Base-by-base conservation (phyloP, 768 basidiomycete genomes). In the Sistotremastrum suecicum region DNA sequence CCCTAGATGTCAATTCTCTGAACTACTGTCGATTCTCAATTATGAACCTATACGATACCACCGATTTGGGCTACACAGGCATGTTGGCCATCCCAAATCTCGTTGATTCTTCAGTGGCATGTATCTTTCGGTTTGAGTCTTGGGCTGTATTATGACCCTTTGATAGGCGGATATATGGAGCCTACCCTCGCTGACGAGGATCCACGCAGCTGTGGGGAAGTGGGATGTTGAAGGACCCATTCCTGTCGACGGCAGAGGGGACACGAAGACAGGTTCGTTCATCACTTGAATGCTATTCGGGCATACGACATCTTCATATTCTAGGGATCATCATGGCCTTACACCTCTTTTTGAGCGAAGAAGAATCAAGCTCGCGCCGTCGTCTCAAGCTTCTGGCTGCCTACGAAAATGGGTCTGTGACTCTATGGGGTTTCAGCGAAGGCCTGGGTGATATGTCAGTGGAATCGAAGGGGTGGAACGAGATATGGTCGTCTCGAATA, bases 1-100 rank as follows among this genome's bases (percentile, higher is more conserved):
- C 83, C 0, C 63, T 98, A 59, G 85, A 90, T 55, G 80, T 92
- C 48, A 99, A 99, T 57, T 80, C 94, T 2, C 69, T 98, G 46
- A 95, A 94, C 56, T 97, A 83, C 59, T 98, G 94, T 62, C 77
- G 83, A 2, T 91, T 95, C 61, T 83, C 86, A 5, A 65, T 97
- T 3, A 58, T 83, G 35, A 60, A 55, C 33, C 51, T 51, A 36
- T 33, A 44, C 50, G 53, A 52, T n/a, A 20, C 12, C 6, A 34
- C 28, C 11, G 37, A 20, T 20, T 20, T 33, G 36, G 28, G 47
- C 10, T 46, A 10, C 28, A 40, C 48, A 10, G 80, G 75, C 1
- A 62, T 90, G 39, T 58, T 97, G 30, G 88, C 87, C 0, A 65
- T 95, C 9, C 91, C 91, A 0, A 92, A 91, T 55, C 68, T 97